These are phyloP conservation scores for Entrophospora sp. DNA, from an alignment of 192 early-diverging fungal species.

Conservation along the genomic window DNA sequence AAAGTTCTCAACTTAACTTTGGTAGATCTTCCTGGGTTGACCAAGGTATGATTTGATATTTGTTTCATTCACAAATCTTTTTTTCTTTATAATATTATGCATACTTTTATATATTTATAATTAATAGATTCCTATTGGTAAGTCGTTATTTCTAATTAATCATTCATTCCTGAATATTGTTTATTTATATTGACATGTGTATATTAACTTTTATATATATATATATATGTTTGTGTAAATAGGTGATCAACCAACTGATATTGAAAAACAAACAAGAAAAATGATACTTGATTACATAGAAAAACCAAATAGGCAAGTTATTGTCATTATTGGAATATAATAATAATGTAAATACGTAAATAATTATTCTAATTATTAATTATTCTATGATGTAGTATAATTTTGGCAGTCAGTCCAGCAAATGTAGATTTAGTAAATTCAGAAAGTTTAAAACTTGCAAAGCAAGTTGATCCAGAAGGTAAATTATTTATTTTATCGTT, in stretches of 20 bases:
- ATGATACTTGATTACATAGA: slow-evolving; percentile 70
- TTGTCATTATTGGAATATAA: no score
- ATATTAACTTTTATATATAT: slow-evolving; percentile 20
- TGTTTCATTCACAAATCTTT: no score
- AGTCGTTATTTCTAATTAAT: slow-evolving; percentile 6
- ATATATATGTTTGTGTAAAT: no score
- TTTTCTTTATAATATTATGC: neutral
- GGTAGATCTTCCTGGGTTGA: slow-evolving; percentile 76
- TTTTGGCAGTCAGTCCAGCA: slow-evolving; percentile 73
- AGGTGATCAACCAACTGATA: slow-evolving; percentile 77
- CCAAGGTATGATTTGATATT: no score
- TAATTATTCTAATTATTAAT: no score
- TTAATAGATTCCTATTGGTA: slow-evolving; percentile 41
- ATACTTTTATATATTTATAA: neutral
- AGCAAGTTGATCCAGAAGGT: slow-evolving; percentile 75
- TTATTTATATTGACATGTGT: neutral
- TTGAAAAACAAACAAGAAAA: slow-evolving; percentile 70
- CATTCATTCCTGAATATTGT: neutral
- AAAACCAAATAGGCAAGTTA: slow-evolving; percentile 61
- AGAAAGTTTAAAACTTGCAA: slow-evolving; percentile 78
- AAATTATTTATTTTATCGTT: slow-evolving; percentile 10
- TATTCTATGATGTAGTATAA: slow-evolving; percentile 56
- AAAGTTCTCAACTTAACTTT: slow-evolving; percentile 73
- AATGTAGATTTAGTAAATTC: slow-evolving; percentile 78
- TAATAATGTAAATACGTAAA: no score